Evolutionary conservation across 805 yeast species (phyloP), one percentile per base, ranked within the genome.

Genomic region (Zygosaccharomyces pseudorouxii): DNA sequence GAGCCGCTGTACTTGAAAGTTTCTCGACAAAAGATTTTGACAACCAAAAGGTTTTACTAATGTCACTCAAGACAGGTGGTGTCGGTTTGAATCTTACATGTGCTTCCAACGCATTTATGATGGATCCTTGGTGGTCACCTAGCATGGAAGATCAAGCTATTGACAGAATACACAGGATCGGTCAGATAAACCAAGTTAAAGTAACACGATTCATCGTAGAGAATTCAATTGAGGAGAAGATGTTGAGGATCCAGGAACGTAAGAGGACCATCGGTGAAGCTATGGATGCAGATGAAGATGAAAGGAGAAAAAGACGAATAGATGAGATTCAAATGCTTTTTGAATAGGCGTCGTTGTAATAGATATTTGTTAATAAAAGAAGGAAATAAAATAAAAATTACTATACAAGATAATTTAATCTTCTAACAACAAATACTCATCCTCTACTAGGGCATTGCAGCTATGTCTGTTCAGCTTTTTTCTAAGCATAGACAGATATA

Each of bases 111-210:
- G 97, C 95, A 2, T 89, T 82, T 57, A 75, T 90, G 78, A 84
- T 92, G 88, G 97, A 90, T 60, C 97, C 97, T 0, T 90, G 96
- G 93, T 90, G 97, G 97, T 86, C 93, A 27, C 95, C 88, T 40
- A 87, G 95, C 42, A 80, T 84, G 46, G 96, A 89, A 59, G 88
- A 86, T 44, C 97, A 89, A 64, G 96, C 96, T 0, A 86, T 89
- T 51, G 96, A 89, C 67, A 71, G 98, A 58, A 77, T 92, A 14
- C 97, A 90, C 62, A 76, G 98, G 56, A 86, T 92, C 61, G 97
- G 98, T 0, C 98, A 90, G 62, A 71, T 71, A 9, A 77, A 74
- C 22, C 75, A 75, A 37, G 97, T 92, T 11, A 79, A 78, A 52
- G 89, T 90, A 27, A 72, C 80, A 1, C 69, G 97, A 50, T 90